These are phyloP conservation scores for Drechslera avenae DNA, from an alignment of 2,329 filamentous ascomycete species.

Conservation along the genomic window DNA sequence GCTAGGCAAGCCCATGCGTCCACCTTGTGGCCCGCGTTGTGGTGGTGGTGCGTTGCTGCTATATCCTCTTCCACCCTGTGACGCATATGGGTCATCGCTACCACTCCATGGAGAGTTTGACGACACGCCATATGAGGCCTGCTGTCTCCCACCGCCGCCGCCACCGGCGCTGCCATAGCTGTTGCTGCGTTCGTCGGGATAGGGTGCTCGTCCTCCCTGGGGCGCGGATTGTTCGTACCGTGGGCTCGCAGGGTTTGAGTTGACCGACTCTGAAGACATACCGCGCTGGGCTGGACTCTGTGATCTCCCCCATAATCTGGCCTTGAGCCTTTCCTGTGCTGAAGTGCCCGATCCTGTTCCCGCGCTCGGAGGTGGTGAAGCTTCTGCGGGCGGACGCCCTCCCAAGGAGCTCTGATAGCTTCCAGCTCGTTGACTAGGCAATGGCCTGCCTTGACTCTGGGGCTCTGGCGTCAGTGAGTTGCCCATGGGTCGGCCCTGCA, in stretches of 20 bases:
- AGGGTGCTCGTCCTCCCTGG: constrained; percentile 30
- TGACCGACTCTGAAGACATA: constrained; percentile 27
- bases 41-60: constrained; percentile 31
- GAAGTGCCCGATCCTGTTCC: constrained; percentile 54
- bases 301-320: constrained; percentile 72
- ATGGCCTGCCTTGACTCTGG: constrained; percentile 58
- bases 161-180: constrained; percentile 34
- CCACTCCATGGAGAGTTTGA: constrained; percentile 42
- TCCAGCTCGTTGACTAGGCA: constrained; percentile 74
- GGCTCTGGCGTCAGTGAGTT: constrained; percentile 44
- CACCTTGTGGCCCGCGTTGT: constrained; percentile 35
- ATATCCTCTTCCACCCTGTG: constrained; percentile 26
- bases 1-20: constrained; percentile 46
- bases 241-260: constrained; percentile 13
- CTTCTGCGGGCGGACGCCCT: constrained; percentile 43
- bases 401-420: constrained; percentile 68
- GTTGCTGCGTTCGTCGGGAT: constrained; percentile 42
- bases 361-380: constrained; percentile 47
- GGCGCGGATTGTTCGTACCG: constrained; percentile 20
- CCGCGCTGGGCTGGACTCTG: constrained; percentile 58
- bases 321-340: constrained; percentile 82
- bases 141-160: constrained; percentile 32
- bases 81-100: constrained; percentile 41
- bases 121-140: constrained; percentile 36
- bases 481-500: constrained; percentile 35